A percentile compares a stretch with the other conserved stretches of the same genome.
Evolutionary conservation across 225 moss, liverwort and hornwort species (phyloP).

Genomic region (Climacium dendroides): DNA sequence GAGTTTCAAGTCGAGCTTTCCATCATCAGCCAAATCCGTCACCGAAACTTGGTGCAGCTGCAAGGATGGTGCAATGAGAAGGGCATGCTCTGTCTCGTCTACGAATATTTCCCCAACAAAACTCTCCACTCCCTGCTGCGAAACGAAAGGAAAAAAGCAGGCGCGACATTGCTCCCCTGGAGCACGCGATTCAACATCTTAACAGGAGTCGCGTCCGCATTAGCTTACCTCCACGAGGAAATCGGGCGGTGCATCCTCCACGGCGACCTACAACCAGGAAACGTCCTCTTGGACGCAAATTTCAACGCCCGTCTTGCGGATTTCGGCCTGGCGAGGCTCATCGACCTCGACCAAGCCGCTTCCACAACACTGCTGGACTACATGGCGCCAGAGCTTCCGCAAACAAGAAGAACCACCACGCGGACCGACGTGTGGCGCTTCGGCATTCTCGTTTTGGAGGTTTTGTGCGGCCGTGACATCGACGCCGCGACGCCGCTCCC

Average conservation of each 20-base stretch:
- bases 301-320: conserved; percentile 20
- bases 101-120: conserved; percentile 33
- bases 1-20: conserved; percentile 49
- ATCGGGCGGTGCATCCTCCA: conserved; percentile 26
- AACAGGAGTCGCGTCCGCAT: conserved; percentile 23
- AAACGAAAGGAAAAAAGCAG: neutral
- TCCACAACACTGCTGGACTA: conserved; percentile 24
- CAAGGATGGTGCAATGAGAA: conserved; percentile 64
- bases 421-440: conserved; percentile 56
- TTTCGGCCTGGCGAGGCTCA: conserved; percentile 19
- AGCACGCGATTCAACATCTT: conserved; percentile 25
- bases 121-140: conserved; percentile 7
- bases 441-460: conserved; percentile 46
- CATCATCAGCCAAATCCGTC: conserved; percentile 31
- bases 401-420: conserved; percentile 20
- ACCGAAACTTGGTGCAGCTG: conserved; percentile 36
- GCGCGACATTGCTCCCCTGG: conserved; percentile 1
- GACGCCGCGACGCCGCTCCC: neutral
- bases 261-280: conserved; percentile 14
- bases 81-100: conserved; percentile 20
- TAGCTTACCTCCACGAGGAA: conserved; percentile 35
- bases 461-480: conserved; percentile 13
- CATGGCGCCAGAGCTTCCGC: conserved; percentile 47
- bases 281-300: conserved; percentile 20
- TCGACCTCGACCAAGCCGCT: conserved; percentile 8